phyloP scores from a whole-genome alignment of 495 filamentous ascomycete genomes.

The Xylaria longipes region DNA sequence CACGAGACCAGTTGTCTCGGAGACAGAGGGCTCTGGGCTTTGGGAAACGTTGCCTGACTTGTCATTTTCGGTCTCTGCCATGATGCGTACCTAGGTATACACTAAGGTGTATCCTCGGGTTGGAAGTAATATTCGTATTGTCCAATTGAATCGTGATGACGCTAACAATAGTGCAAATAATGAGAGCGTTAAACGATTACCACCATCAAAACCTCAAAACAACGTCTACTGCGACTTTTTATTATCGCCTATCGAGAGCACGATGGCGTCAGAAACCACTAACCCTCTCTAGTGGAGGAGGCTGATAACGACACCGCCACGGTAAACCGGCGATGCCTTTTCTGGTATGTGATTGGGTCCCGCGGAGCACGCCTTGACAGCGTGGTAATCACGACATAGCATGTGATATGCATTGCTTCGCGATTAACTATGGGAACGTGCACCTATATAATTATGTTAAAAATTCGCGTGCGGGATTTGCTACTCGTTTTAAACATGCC shows the following conservation, averaged over 20 bases:
- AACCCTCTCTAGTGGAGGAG: constrained; percentile 5
- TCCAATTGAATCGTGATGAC: not conserved
- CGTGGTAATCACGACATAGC: constrained; percentile 23
- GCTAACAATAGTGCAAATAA: not conserved
- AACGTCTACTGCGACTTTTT: not conserved
- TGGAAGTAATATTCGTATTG: not conserved
- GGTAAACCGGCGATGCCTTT: not conserved
- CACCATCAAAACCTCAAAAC: not conserved
- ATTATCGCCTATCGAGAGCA: not conserved
- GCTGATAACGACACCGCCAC: not conserved
- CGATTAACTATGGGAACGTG: constrained; percentile 1
- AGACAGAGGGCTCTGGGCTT: constrained; percentile 35
- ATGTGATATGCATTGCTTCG: not conserved
- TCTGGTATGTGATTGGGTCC: constrained; percentile 21
- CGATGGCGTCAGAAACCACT: constrained; percentile 18
- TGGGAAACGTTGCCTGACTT: not conserved
- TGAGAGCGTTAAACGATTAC: not conserved
- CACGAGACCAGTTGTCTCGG: constrained; percentile 31
- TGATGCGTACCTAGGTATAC: not conserved
- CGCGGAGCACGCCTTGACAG: constrained; percentile 24
- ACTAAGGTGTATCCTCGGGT: not conserved
- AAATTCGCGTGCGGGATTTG: not conserved
- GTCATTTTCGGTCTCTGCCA: not conserved
- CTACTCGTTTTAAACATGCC: not conserved
- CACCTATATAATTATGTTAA: not conserved